phyloP scores from a whole-genome alignment of 2,329 filamentous ascomycete species.

The Coleophoma cylindrospora region DNA sequence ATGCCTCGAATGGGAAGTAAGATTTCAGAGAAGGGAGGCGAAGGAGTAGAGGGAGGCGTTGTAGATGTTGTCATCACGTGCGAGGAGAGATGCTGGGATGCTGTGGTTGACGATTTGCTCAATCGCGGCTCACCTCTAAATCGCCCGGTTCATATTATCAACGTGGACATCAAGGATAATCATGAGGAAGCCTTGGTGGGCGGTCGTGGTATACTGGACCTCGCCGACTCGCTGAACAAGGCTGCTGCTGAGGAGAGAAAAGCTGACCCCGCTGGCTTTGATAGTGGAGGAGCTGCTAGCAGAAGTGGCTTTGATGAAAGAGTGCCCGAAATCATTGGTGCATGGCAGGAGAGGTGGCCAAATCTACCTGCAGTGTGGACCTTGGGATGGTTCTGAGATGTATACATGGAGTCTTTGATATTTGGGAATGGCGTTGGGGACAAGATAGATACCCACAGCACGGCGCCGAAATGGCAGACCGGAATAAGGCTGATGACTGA shows the following conservation, averaged over 20 bases:
- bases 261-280: constrained; percentile 57
- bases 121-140: constrained; percentile 83
- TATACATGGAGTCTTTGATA: too few relatives aligned
- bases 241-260: constrained; percentile 75
- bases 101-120: constrained; percentile 89
- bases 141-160: constrained; percentile 93
- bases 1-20: constrained; percentile 70
- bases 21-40: constrained; percentile 67
- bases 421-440: constrained; percentile 11
- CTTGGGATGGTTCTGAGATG: constrained; percentile 77
- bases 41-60: constrained; percentile 80
- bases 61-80: constrained; percentile 96
- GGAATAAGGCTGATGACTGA: not conserved
- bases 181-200: constrained; percentile 93
- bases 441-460: constrained; percentile 13
- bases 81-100: constrained; percentile 97
- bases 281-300: constrained; percentile 60
- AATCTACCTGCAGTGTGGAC: constrained; percentile 91
- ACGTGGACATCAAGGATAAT: constrained; percentile 97
- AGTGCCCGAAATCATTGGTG: constrained; percentile 84
- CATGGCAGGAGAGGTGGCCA: constrained; percentile 95
- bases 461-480: not conserved
- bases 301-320: constrained; percentile 82
- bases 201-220: constrained; percentile 84
- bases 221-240: constrained; percentile 79